phyloP scores from a whole-genome alignment of 2,329 filamentous ascomycete genomes.

The Colletotrichum lini region DNA sequence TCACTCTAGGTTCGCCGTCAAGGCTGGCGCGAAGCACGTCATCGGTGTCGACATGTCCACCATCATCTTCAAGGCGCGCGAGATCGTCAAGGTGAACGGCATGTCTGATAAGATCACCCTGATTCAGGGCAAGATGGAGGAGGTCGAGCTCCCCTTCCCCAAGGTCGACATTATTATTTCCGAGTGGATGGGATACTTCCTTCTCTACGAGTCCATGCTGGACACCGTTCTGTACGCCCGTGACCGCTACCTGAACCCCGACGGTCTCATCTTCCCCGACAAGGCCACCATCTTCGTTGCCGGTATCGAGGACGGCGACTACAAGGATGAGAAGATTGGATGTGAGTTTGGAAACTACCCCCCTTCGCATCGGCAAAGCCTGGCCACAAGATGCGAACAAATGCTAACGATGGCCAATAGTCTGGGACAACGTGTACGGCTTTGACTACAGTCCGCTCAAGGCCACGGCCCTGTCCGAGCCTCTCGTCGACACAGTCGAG shows the following conservation, averaged over 20 bases:
- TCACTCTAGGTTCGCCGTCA: constrained; percentile 88
- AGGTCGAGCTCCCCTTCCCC: constrained; percentile 91
- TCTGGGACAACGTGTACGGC: constrained; percentile 99
- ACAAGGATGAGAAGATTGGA: constrained; percentile 99
- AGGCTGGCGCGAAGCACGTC: constrained; percentile 97
- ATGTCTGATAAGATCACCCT: constrained; percentile 97
- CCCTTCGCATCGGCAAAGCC: neutral
- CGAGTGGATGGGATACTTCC: constrained; percentile 99
- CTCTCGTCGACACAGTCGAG: constrained; percentile 97
- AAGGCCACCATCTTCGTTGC: constrained; percentile 98
- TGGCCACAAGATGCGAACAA: neutral
- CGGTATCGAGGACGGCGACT: constrained; percentile 98
- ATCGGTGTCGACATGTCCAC: constrained; percentile 99
- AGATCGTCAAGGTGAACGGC: constrained; percentile 94
- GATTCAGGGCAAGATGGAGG: constrained; percentile 99
- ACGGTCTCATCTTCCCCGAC: constrained; percentile 97
- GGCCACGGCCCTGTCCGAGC: constrained; percentile 92
- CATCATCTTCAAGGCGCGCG: constrained; percentile 97
- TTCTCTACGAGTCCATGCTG: constrained; percentile 98
- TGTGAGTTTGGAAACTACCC: constrained; percentile 73
- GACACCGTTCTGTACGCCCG: constrained; percentile 98
- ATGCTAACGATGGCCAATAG: constrained; percentile 61
- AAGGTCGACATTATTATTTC: constrained; percentile 99
- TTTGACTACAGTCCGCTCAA: constrained; percentile 98
- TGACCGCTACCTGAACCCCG: constrained; percentile 89